Base-by-base conservation (phyloP, 768 basidiomycete genomes). In the Tylopilus subfusipes region DNA sequence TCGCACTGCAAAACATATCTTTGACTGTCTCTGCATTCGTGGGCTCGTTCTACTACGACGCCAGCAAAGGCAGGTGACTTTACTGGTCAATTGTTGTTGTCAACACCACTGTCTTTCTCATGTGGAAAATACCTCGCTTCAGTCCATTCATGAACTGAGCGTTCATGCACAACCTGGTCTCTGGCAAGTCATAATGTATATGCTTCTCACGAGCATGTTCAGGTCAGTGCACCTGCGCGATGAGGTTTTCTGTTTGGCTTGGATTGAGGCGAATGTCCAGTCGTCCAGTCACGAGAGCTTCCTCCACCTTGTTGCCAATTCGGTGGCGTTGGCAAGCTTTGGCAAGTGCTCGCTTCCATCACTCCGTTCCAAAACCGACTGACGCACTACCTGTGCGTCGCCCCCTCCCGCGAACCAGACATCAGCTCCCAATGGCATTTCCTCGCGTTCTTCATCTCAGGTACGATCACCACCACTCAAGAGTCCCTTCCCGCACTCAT, bases 111-210 rank as follows among this genome's bases (percentile, higher is more conserved):
- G 73, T 96, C 22, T 96, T 84, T 77, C 61, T 84, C 11, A 77
- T 81, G 4, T 95, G 92, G 91, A 85, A 90, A 60, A 72, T 92
- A 18, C 82, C 80, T 22, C 75, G 80, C n/a, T 69, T 85, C 42
- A 72, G 78, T 34, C 74, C 78, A 0, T 74, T 80, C 60, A 95
- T 96, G 94, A 74, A 66, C 53, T 71, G 74, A 33, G 71, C 76
- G 54, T 96, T 91, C 63, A 78, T 78, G 68, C 93, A 96, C 63
- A 74, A 90, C 62, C 92, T 93, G 0, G 76, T 96, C 48, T 91
- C 88, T 22, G 89, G 88, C 3, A 73, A 78, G 59, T 81, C 85
- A 0, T 83, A n/a, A n/a, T n/a, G n/a, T n/a, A 82, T 54, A 95
- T 93, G 0, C 76, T 96, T 54, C 74, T 94, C 54, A 93, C 90